Evolutionary conservation across 2,329 filamentous ascomycete genomes (phyloP).

Genomic region (Paraphoma chrysanthemicola): DNA sequence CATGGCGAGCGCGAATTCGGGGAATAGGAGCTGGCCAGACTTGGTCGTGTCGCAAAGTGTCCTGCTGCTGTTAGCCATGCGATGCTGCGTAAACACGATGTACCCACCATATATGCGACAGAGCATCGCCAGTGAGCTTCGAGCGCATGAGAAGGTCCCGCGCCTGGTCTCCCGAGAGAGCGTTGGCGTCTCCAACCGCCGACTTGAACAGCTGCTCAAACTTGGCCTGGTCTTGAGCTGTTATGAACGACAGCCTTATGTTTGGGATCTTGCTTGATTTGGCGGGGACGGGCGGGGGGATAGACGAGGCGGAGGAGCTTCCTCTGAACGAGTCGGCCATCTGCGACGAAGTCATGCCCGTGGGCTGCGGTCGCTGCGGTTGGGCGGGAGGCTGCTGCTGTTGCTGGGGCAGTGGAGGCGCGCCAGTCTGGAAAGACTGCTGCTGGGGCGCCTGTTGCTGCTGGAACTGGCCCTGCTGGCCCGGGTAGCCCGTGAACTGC

Average conservation of each 20-base stretch:
- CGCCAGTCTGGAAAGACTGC: conserved; percentile 48
- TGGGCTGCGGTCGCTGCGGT: conserved; percentile 60
- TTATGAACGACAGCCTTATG: conserved; percentile 94
- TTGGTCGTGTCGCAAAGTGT: conserved; percentile 94
- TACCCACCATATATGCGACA: conserved; percentile 89
- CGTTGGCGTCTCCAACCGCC: conserved; percentile 82
- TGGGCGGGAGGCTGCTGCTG: conserved; percentile 60
- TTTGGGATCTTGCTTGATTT: conserved; percentile 84
- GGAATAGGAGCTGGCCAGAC: conserved; percentile 94
- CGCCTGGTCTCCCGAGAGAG: conserved; percentile 90
- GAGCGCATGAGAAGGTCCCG: conserved; percentile 88
- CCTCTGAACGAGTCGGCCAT: conserved; percentile 69
- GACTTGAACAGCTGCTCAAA: conserved; percentile 98
- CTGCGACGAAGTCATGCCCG: conserved; percentile 68
- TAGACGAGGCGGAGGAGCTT: conserved; percentile 36
- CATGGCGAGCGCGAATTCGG: conserved; percentile 97
- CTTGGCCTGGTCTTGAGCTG: conserved; percentile 90
- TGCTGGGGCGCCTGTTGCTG: conserved; percentile 62
- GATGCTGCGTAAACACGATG: conserved; percentile 14
- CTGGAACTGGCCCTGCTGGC: conserved; percentile 52
- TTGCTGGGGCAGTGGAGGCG: conserved; percentile 65
- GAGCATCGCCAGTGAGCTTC: conserved; percentile 81
- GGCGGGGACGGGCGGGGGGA: conserved; percentile 68
- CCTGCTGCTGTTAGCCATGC: conserved; percentile 58
- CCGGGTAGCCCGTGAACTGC: conserved; percentile 58